Conservation (phyloP, 2,329 filamentous ascomycete genomes). For the Xylaria sp. region DNA sequence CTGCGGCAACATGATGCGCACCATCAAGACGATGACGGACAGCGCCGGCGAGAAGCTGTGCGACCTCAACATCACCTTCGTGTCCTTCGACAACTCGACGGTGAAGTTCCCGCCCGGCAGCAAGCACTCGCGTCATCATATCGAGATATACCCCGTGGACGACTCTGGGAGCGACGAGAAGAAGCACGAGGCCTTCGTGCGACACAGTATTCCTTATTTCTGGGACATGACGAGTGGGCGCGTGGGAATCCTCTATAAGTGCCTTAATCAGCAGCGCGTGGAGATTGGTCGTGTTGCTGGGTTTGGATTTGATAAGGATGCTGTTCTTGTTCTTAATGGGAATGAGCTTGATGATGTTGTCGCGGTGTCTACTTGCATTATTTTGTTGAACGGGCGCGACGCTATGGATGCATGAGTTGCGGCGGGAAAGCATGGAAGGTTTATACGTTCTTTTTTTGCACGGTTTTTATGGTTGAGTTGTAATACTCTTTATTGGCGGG, state of each 20-base stretch:
- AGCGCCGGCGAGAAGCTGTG: conserved; percentile 43
- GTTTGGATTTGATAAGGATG: conserved; percentile 50
- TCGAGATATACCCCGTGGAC: conserved; percentile 50
- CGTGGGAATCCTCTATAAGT: conserved; percentile 50
- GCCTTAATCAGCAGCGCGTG: conserved; percentile 51
- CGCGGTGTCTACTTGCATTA: conserved; percentile 48
- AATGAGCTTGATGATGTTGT: conserved; percentile 49
- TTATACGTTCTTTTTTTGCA: no score
- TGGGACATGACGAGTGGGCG: conserved; percentile 51
- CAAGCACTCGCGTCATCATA: conserved; percentile 47
- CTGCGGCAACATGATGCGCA: conserved; percentile 53
- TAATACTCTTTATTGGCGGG: background rate
- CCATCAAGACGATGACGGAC: conserved; percentile 50
- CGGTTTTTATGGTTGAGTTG: no score
- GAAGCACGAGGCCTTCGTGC: conserved; percentile 51
- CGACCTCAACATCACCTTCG: conserved; percentile 53
- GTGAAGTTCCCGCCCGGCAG: conserved; percentile 49
- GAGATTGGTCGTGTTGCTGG: conserved; percentile 48
- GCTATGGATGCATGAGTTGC: conserved; percentile 48
- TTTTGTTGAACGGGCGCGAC: conserved; percentile 50
- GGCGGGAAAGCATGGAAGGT: background rate
- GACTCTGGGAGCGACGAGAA: conserved; percentile 34
- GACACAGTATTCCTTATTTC: conserved; percentile 51
- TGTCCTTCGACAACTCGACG: conserved; percentile 47
- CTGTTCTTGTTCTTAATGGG: conserved; percentile 48